Conservation (phyloP, 1,139 yeast species). For the Petasospora fabianii region DNA sequence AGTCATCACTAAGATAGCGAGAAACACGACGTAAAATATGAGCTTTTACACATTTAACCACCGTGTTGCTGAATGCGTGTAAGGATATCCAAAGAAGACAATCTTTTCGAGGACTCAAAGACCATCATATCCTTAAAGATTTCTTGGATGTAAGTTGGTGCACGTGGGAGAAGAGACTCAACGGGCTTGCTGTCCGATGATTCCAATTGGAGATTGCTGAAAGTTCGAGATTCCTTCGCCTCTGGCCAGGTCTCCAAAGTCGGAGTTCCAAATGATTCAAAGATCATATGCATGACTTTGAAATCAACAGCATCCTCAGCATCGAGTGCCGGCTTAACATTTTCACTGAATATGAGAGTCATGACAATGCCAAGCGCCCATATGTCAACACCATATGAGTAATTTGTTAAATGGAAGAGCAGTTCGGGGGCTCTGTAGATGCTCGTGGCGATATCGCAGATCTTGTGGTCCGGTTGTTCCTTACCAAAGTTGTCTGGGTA, state of each 20-base stretch:
- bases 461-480: slow-evolving; percentile 47
- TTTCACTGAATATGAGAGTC: slow-evolving; percentile 52
- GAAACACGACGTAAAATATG: too few species aligned
- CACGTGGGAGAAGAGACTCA: slow-evolving; percentile 35
- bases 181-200: slow-evolving; percentile 32
- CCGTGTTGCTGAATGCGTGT: neutral
- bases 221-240: slow-evolving; percentile 38
- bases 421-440: slow-evolving; percentile 84
- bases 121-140: slow-evolving; percentile 32
- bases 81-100: slow-evolving; percentile 31
- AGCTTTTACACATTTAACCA: too few species aligned
- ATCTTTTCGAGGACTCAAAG: slow-evolving; percentile 37
- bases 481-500: slow-evolving; percentile 36
- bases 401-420: slow-evolving; percentile 62
- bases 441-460: slow-evolving; percentile 73
- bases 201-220: slow-evolving; percentile 35
- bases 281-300: slow-evolving; percentile 57
- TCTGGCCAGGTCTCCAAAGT: slow-evolving; percentile 46
- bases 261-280: slow-evolving; percentile 70
- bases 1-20: too few species aligned
- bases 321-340: slow-evolving; percentile 39
- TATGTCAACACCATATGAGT: slow-evolving; percentile 63
- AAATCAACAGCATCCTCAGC: slow-evolving; percentile 55
- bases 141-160: slow-evolving; percentile 25
- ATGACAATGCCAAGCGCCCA: slow-evolving; percentile 78